Conservation (phyloP, 768 basidiomycete genomes). For the Termitomyces sp. region DNA sequence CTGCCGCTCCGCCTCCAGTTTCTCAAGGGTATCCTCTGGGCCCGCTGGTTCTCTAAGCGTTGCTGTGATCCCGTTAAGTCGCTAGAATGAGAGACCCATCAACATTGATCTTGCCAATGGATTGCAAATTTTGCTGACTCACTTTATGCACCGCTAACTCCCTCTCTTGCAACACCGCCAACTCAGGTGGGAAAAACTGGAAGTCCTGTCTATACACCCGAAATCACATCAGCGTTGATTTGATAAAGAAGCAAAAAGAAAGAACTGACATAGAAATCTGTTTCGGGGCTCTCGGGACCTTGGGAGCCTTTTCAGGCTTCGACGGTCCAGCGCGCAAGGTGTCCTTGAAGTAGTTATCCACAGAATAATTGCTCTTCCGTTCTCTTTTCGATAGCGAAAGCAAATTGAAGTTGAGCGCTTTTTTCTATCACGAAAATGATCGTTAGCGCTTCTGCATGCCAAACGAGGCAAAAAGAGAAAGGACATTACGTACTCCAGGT, state of each 20-base stretch:
- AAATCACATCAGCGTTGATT: not conserved
- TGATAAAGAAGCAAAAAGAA: not conserved
- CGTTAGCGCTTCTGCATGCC: not conserved
- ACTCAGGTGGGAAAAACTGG: slow-evolving; percentile 87
- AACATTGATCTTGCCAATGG: not conserved
- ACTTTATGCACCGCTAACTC: slow-evolving; percentile 82
- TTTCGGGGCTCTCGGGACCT: slow-evolving; percentile 81
- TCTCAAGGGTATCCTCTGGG: slow-evolving; percentile 75
- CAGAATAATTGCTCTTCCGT: slow-evolving; percentile 89
- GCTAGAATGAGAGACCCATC: slow-evolving; percentile 26
- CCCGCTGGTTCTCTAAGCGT: slow-evolving; percentile 60
- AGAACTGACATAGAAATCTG: slow-evolving; percentile 70
- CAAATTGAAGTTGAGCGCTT: slow-evolving; percentile 67
- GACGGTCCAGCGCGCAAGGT: slow-evolving; percentile 75
- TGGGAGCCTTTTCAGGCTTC: slow-evolving; percentile 76
- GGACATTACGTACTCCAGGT: slow-evolving; percentile 44
- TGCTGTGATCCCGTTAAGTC: slow-evolving; percentile 61
- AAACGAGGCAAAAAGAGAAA: not conserved
- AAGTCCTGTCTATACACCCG: slow-evolving; percentile 70
- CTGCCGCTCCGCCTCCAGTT: slow-evolving; percentile 72
- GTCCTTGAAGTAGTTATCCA: slow-evolving; percentile 95
- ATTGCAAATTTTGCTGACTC: not conserved
- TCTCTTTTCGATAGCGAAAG: slow-evolving; percentile 90
- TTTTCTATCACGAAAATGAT: slow-evolving; percentile 36
- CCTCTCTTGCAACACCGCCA: slow-evolving; percentile 79